Evolutionary conservation across 129 eudicot genomes (phyloP), one percentile per base, ranked within the genome.

Genomic region (carrot (Daucus carota)): DNA sequence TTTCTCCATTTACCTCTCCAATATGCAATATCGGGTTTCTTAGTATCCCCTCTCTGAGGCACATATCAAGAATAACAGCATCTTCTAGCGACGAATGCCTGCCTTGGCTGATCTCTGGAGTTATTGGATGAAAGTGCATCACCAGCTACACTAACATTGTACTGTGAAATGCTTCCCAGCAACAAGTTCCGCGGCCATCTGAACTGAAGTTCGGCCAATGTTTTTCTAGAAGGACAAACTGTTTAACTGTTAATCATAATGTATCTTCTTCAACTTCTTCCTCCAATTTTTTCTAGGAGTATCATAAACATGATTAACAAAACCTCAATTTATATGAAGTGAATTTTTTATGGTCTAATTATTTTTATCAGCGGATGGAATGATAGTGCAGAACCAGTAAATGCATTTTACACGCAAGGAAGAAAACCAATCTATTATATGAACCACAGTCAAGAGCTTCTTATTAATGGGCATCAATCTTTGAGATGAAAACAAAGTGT

Each of bases 101-200:
- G 1, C 97, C 95, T 85, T 89, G 95, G 5, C 89, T 92, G 31
- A 87, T 74, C 70, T 91, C 95, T 0, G 92, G 97, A 57, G 97
- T 91, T 92, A 91, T 91, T 24, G 97, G 97, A 78, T 91, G 97
- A 76, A n/a, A 86, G 87, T 22, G 97, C 97, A 52, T 91, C 92
- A 12, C 95, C 95, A 1, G 85, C 92, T 38, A 91, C 89, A 79
- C 90, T 85, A 62, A 87, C 90, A 47, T 84, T 85, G 76, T 72
- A 77, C 73, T 89, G 82, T n/a, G 69, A 83, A 59, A 85, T 87
- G 70, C 81, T 77, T 5, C 86, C 86, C 22, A 77, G 26, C 73
- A 91, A 36, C 29, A 87, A 29, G 48, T 89, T 81, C 94, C 92
- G 85, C 18, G 97, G 97, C 38, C 74, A 38, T 70, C 95, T 80